A percentile compares a stretch with the other conserved stretches of the same genome.
Conservation (phyloP, 2,329 filamentous ascomycete genomes). For the Didymella sp. region DNA sequence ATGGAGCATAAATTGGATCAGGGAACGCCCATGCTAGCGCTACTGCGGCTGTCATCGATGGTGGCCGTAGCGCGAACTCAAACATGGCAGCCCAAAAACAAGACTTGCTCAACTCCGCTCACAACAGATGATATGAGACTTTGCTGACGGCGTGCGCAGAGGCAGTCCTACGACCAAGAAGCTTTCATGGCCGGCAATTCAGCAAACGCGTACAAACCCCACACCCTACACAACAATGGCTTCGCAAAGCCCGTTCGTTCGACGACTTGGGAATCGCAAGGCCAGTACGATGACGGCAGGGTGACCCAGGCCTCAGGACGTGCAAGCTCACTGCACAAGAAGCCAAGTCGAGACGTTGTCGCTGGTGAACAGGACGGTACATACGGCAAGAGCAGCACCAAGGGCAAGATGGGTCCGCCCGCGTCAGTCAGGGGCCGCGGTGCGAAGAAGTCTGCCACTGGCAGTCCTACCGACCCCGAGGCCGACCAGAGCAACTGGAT, state of each 20-base stretch:
- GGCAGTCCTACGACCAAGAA: constrained; percentile 40
- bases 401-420: constrained; percentile 26
- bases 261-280: constrained; percentile 42
- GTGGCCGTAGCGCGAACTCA: constrained; percentile 31
- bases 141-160: constrained; percentile 39
- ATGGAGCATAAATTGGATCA: constrained; percentile 1
- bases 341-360: constrained; percentile 52
- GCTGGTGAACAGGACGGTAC: constrained; percentile 56
- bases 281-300: constrained; percentile 35
- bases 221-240: constrained; percentile 46
- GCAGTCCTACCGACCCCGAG: constrained; percentile 29
- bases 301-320: constrained; percentile 45
- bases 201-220: constrained; percentile 38
- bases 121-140: constrained; percentile 2
- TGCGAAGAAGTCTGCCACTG: constrained; percentile 39
- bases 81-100: constrained; percentile 9
- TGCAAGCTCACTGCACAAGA: constrained; percentile 48
- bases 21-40: constrained; percentile 24
- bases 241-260: constrained; percentile 39
- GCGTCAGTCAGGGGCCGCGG: constrained; percentile 15
- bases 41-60: constrained; percentile 32
- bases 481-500: constrained; percentile 78
- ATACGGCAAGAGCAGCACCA: constrained; percentile 47
- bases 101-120: not conserved
- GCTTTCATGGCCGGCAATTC: constrained; percentile 48